Base-by-base conservation (phyloP, 768 basidiomycete species). In the Suillus paluster region DNA sequence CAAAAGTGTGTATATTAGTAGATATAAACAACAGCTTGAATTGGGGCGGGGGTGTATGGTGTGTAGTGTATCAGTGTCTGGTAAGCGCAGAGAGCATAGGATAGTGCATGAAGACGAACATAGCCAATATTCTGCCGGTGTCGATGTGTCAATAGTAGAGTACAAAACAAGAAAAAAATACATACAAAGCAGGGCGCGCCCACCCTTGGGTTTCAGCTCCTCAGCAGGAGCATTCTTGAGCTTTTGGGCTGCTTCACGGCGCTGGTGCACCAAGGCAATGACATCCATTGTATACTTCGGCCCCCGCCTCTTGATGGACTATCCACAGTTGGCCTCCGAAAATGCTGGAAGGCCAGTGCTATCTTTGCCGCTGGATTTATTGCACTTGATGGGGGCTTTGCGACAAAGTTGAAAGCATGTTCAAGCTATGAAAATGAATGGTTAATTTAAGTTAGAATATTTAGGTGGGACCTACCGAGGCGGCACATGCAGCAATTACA, bases 361-460 rank as follows among this genome's bases (percentile, higher is more conserved):
- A n/a, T 44, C 42, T n/a, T 44, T 44, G 42, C n/a, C 21, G 11
- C 44, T 45, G 44, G 6, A 45, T 45, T 45, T 45, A 45, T 45
- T 45, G 44, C 11, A 5, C 11, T 45, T 45, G 4, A 4, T 12
- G 5, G 44, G 44, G n/a, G 11, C 21, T 45, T 45, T 45, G 25
- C 19, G 21, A 58, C 58, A 23, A 54, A 62, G 19, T 50, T 27
- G 10, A 61, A 14, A 21, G 61, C 61, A 53, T 27, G 58, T 52
- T 63, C 45, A 36, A 63, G 41, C 63, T 63, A 34, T 25, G 15
- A 33, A 60, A 63, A 33, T 58, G 21, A 61, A 49, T 25, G 21
- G 38, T 4, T 48, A 34, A 34, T 25, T 17, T 27, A 39, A 36
- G 49, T 54, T 38, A 57, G 56, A 9, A 44, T 44, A 44, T 44